A percentile compares a stretch with the other conserved stretches of the same genome.
Conservation (phyloP, 495 filamentous ascomycete genomes). For the Podospora tetraspora region DNA sequence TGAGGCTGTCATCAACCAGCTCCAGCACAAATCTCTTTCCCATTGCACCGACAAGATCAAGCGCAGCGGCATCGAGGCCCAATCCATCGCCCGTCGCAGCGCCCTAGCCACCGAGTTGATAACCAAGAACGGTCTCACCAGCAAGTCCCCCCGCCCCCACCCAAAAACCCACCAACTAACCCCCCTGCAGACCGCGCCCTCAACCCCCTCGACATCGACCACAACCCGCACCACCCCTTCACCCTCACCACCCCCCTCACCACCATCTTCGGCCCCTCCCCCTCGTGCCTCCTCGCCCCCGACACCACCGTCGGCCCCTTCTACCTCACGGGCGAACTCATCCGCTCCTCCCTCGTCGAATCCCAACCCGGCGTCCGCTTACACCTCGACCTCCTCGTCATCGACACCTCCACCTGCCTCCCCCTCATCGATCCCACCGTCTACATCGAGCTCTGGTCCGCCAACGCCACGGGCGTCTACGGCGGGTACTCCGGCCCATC, state of each 20-base stretch:
- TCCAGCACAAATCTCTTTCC: slow-evolving; percentile 33
- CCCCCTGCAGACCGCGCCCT: not conserved
- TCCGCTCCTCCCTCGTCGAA: slow-evolving; percentile 52
- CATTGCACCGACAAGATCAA: slow-evolving; percentile 42
- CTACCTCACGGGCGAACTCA: slow-evolving; percentile 39
- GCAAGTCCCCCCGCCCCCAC: not conserved
- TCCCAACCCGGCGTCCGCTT: slow-evolving; percentile 49
- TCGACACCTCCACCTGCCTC: slow-evolving; percentile 54
- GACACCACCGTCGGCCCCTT: slow-evolving; percentile 25
- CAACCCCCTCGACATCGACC: slow-evolving; percentile 4
- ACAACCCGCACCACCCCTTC: slow-evolving; percentile 2
- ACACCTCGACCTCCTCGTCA: slow-evolving; percentile 54
- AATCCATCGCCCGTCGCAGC: slow-evolving; percentile 40
- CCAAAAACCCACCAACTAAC: not conserved
- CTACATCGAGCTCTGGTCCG: slow-evolving; percentile 54
- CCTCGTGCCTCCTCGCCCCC: not conserved
- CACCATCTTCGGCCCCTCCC: slow-evolving; percentile 44
- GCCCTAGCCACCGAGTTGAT: slow-evolving; percentile 12
- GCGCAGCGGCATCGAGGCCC: slow-evolving; percentile 40
- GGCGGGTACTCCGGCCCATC: slow-evolving; percentile 51
- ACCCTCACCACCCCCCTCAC: slow-evolving; percentile 8
- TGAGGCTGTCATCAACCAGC: slow-evolving; percentile 34
- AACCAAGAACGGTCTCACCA: slow-evolving; percentile 9
- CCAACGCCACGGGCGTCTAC: not conserved
- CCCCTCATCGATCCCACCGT: slow-evolving; percentile 41